Conservation (phyloP, 179 eudicot species). For the Sideroxylon spinosum region DNA sequence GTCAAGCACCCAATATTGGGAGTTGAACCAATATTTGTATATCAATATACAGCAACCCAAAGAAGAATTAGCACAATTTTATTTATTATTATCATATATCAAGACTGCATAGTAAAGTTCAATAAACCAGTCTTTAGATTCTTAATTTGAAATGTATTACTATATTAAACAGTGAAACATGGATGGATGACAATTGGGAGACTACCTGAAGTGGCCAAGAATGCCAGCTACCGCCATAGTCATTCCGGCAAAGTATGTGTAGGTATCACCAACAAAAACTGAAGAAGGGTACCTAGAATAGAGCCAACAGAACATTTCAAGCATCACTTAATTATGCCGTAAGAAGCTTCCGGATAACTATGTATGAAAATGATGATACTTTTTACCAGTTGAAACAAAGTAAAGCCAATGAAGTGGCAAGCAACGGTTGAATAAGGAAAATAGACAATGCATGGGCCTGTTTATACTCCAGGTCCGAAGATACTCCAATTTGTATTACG, state of each 20-base stretch:
- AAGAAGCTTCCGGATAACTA: background rate
- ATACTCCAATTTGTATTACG: constrained; percentile 83
- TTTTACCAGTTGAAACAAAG: constrained; percentile 85
- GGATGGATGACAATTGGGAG: background rate
- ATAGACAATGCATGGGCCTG: constrained; percentile 98
- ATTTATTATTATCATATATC: too few relatives aligned
- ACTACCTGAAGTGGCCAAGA: constrained; percentile 83
- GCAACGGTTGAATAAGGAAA: constrained; percentile 79
- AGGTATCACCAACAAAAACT: constrained; percentile 98
- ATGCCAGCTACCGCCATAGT: constrained; percentile 96
- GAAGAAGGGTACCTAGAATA: constrained; percentile 85
- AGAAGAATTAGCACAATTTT: background rate
- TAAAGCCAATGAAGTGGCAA: constrained; percentile 88
- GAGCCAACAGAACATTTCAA: background rate
- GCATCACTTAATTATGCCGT: background rate
- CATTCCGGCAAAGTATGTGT: constrained; percentile 97
- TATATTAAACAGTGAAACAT: background rate
- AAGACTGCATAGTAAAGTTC: too few relatives aligned
- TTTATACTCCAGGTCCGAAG: constrained; percentile 64
- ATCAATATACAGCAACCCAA: background rate
- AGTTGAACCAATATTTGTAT: background rate
- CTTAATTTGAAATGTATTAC: background rate
- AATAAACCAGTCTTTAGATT: too few relatives aligned
- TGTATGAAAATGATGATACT: background rate
- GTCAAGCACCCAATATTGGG: too few relatives aligned